phyloP scores from a whole-genome alignment of 2,329 filamentous ascomycete species.

The Clarireedia hainanense region DNA sequence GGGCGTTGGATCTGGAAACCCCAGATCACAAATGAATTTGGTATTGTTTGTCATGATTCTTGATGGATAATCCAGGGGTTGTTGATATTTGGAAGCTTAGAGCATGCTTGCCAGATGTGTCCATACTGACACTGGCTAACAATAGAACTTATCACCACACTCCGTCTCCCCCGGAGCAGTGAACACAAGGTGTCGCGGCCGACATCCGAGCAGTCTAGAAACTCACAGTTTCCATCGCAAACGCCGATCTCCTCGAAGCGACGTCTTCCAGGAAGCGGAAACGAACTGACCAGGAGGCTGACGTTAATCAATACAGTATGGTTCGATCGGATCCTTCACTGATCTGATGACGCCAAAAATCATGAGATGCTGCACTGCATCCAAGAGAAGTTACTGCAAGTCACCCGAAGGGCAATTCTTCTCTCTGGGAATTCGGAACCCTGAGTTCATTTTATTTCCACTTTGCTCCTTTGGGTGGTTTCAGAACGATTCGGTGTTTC shows the following conservation, averaged over 20 bases:
- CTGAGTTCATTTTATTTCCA: neutral
- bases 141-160: no score
- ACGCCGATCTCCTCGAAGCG: no score
- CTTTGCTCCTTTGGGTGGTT: conserved; percentile 1
- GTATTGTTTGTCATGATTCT: no score
- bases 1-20: neutral
- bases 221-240: no score
- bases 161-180: no score
- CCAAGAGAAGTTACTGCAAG: neutral
- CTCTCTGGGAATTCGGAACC: neutral
- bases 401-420: neutral
- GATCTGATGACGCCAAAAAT: neutral
- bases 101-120: no score
- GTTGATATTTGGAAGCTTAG: no score
- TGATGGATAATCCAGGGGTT: no score
- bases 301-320: neutral
- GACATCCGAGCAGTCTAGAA: no score
- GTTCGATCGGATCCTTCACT: neutral
- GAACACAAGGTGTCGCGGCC: no score
- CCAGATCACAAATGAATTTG: no score
- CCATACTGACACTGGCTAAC: no score
- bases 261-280: neutral
- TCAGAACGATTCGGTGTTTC: conserved; percentile 3
- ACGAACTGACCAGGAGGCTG: neutral
- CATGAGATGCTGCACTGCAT: neutral